Conservation (phyloP, 345 rosid genomes). For the Populus nigra region DNA sequence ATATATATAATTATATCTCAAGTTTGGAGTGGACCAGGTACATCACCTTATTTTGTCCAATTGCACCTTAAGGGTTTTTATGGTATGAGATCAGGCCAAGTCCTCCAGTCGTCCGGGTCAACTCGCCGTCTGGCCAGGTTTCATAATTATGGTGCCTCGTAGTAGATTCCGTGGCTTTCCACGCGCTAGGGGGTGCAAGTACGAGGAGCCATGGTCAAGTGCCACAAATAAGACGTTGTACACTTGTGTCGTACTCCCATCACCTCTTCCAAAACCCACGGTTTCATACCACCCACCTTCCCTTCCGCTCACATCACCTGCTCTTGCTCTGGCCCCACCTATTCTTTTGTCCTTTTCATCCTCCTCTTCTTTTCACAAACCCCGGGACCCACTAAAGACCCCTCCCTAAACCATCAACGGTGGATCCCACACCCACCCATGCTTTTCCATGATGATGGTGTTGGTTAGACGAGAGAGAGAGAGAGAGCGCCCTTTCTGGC, state of each 20-base stretch:
- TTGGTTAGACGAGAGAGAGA: background rate
- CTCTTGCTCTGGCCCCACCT: background rate
- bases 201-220: background rate
- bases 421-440: slow-evolving; percentile 7
- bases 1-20: too few species aligned
- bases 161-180: background rate
- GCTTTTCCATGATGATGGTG: background rate
- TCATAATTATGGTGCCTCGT: too few species aligned
- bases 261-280: slow-evolving; percentile 12
- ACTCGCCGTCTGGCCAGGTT: too few species aligned
- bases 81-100: too few species aligned
- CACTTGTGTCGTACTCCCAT: background rate
- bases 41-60: too few species aligned
- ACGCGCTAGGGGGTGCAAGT: slow-evolving; percentile 23
- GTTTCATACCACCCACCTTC: slow-evolving; percentile 12
- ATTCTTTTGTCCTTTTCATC: background rate
- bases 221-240: background rate
- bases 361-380: background rate
- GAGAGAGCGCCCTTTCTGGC: background rate
- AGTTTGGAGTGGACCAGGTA: too few species aligned
- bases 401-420: background rate
- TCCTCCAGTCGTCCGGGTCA: too few species aligned
- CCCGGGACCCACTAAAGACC: slow-evolving; percentile 25
- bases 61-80: too few species aligned
- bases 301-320: slow-evolving; percentile 20